Conservation (phyloP, 108 stramenopile species). For the Conticribra weissflogii region DNA sequence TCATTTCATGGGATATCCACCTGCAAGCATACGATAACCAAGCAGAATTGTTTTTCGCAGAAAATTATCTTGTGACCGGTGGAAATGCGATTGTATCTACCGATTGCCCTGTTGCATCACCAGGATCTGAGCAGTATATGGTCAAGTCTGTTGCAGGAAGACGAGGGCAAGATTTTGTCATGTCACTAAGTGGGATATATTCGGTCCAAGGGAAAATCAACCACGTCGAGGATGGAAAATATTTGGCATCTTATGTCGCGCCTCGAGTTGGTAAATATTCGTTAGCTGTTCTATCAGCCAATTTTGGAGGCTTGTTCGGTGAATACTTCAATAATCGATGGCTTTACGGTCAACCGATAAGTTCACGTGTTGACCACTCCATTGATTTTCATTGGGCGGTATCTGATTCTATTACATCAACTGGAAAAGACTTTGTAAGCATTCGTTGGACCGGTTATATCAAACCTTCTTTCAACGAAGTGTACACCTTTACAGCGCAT, state of each 20-base stretch:
- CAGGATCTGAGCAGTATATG: not conserved
- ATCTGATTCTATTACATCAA: constrained; percentile 52
- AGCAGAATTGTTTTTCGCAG: constrained; percentile 36
- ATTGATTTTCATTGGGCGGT: constrained; percentile 74
- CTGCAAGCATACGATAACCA: constrained; percentile 20
- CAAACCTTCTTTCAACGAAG: constrained; percentile 67
- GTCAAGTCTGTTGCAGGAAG: constrained; percentile 53
- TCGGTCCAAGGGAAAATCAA: constrained; percentile 22
- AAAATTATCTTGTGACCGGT: constrained; percentile 43
- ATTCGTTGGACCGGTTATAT: constrained; percentile 79
- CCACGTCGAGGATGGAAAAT: constrained; percentile 52
- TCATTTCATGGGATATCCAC: constrained; percentile 13
- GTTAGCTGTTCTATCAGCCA: constrained; percentile 51
- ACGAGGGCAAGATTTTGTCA: constrained; percentile 58
- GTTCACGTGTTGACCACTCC: constrained; percentile 55
- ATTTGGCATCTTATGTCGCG: constrained; percentile 54
- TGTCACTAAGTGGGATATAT: constrained; percentile 45
- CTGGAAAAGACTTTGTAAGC: constrained; percentile 72
- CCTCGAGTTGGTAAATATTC: constrained; percentile 66
- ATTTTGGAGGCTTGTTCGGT: constrained; percentile 68
- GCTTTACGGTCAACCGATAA: constrained; percentile 59
- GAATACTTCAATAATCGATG: constrained; percentile 85
- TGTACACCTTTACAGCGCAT: constrained; percentile 56
- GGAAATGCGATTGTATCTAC: constrained; percentile 21
- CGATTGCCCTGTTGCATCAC: constrained; percentile 35